phyloP scores from a whole-genome alignment of 805 yeast genomes.

The Starmera quercuum region DNA sequence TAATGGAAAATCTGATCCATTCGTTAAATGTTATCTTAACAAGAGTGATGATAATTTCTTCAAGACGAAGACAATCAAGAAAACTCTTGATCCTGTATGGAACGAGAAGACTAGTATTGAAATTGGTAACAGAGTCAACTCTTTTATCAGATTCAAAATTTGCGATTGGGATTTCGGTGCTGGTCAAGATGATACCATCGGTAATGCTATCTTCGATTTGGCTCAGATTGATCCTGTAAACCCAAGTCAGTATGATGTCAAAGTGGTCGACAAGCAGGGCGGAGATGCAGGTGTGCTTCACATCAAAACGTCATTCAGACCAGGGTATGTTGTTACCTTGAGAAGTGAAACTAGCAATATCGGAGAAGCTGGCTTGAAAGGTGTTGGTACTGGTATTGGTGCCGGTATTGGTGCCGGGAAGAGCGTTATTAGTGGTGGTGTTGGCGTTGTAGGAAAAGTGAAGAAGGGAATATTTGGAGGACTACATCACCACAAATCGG shows the following conservation, averaged over 20 bases:
- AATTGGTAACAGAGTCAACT: slow-evolving; percentile 55
- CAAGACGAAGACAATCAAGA: slow-evolving; percentile 77
- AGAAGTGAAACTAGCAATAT: slow-evolving; percentile 32
- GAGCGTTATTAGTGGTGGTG: slow-evolving; percentile 35
- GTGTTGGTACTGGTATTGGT: slow-evolving; percentile 40
- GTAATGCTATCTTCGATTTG: slow-evolving; percentile 52
- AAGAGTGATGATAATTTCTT: slow-evolving; percentile 47
- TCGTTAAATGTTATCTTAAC: slow-evolving; percentile 60
- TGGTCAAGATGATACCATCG: slow-evolving; percentile 75
- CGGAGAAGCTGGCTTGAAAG: slow-evolving; percentile 43
- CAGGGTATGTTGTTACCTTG: slow-evolving; percentile 53
- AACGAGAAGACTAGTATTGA: slow-evolving; percentile 58
- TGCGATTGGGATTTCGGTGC: slow-evolving; percentile 94
- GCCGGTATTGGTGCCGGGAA: slow-evolving; percentile 38
- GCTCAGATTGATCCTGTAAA: slow-evolving; percentile 53
- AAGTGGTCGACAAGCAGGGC: slow-evolving; percentile 35
- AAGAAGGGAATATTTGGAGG: slow-evolving; percentile 34
- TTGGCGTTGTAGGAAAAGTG: slow-evolving; percentile 34
- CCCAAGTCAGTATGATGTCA: slow-evolving; percentile 42
- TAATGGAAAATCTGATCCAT: slow-evolving; percentile 93
- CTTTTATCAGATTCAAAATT: slow-evolving; percentile 48
- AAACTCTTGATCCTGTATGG: slow-evolving; percentile 87
- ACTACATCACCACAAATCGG: neutral
- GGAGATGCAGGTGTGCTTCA: slow-evolving; percentile 51
- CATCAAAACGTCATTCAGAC: slow-evolving; percentile 55